Conservation (phyloP, 441 rosid genomes). For the Pelargonium australe region DNA sequence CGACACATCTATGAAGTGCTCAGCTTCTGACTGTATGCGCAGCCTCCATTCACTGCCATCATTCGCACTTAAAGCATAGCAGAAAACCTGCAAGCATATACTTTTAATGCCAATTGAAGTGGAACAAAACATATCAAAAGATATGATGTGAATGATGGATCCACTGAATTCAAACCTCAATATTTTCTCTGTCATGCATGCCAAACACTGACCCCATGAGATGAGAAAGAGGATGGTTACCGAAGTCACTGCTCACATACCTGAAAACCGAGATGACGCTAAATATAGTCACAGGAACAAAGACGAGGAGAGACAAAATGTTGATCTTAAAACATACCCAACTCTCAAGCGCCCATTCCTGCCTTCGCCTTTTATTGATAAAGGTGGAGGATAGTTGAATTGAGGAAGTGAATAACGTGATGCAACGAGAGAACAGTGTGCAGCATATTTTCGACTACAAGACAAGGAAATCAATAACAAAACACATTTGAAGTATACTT, state of each 20-base stretch:
- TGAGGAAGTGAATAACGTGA: slow-evolving; percentile 76
- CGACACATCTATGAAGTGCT: slow-evolving; percentile 89
- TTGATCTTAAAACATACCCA: slow-evolving; percentile 41
- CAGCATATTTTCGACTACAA: slow-evolving; percentile 88
- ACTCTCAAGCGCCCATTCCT: slow-evolving; percentile 72
- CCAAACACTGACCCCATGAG: slow-evolving; percentile 99
- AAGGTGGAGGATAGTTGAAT: slow-evolving; percentile 59
- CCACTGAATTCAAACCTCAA: slow-evolving; percentile 50
- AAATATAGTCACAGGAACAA: neutral
- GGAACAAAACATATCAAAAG: neutral
- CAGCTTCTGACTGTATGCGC: slow-evolving; percentile 82
- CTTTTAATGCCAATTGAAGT: neutral
- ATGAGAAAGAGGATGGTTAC: slow-evolving; percentile 95
- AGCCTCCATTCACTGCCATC: slow-evolving; percentile 98
- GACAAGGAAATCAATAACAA: slow-evolving; percentile 8
- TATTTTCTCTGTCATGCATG: slow-evolving; percentile 78
- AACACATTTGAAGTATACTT: neutral
- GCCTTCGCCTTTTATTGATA: slow-evolving; percentile 52
- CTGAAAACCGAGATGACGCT: slow-evolving; percentile 11
- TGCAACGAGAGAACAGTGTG: slow-evolving; percentile 83
- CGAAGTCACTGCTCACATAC: slow-evolving; percentile 90
- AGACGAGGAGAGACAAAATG: neutral
- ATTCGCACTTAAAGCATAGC: slow-evolving; percentile 89
- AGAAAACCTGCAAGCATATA: slow-evolving; percentile 52
- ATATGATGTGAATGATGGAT: neutral